Percentiles rank a stretch among this genome's conserved stretches.
phyloP scores from a whole-genome alignment of 306 rosid genomes.

The Alnus rubra region DNA sequence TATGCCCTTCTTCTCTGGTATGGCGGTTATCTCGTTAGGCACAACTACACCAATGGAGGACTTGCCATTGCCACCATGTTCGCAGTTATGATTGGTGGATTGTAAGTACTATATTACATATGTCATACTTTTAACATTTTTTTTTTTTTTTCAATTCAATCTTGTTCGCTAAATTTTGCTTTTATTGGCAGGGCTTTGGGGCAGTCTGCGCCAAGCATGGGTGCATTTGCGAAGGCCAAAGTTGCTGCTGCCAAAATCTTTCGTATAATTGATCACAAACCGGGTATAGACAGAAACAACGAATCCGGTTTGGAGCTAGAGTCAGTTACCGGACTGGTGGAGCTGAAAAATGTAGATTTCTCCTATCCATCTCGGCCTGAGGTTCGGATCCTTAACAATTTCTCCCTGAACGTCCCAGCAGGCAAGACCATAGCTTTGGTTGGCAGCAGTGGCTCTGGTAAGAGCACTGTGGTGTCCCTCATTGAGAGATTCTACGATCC shows the following conservation, averaged over 20 bases:
- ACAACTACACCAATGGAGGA: conserved; percentile 90
- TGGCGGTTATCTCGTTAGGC: conserved; percentile 93
- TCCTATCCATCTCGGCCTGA: conserved; percentile 93
- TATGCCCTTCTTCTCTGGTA: conserved; percentile 97
- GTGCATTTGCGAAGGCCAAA: conserved; percentile 89
- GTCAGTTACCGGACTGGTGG: conserved; percentile 77
- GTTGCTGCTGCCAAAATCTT: conserved; percentile 89
- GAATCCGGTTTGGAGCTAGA: conserved; percentile 75
- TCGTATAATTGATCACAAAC: conserved; percentile 88
- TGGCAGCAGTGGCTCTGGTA: conserved; percentile 98
- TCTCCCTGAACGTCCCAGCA: conserved; percentile 79
- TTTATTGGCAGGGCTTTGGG: conserved; percentile 74
- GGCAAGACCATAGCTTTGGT: conserved; percentile 97
- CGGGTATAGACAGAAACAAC: conserved; percentile 69
- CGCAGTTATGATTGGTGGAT: conserved; percentile 93
- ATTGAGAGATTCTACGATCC: conserved; percentile 97
- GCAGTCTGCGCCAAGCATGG: conserved; percentile 96
- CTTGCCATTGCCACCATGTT: conserved; percentile 98
- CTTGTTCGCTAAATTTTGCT: conserved; percentile 9
- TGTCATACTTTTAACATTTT: conserved; percentile 17
- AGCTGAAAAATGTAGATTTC: conserved; percentile 80
- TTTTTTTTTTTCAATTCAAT: conserved; percentile 7
- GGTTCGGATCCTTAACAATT: conserved; percentile 66
- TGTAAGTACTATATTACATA: conserved; percentile 54
- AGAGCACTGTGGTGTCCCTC: conserved; percentile 96